Evolutionary conservation across 495 filamentous ascomycete genomes (phyloP), one percentile per base, ranked within the genome.

Genomic region (Cercophora sp.): DNA sequence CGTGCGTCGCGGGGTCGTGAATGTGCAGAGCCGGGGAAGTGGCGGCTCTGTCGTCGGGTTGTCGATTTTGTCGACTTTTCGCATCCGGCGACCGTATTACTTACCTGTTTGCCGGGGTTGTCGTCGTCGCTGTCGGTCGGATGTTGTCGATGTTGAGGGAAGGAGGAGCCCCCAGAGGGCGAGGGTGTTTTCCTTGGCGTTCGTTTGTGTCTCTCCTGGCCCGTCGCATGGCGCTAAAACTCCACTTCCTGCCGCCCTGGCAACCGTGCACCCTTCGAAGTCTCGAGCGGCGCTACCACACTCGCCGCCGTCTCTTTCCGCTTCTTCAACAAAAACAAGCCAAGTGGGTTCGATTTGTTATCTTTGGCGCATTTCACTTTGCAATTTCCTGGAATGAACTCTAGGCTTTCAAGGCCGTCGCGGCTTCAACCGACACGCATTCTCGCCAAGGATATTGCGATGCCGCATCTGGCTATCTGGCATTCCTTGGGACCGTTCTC

Each of bases 161-260:
- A 47, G 50, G 26, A 51, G 40, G 24, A 26, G 25, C 51, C 35
- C 19, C 31, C 24, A n/a, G 18, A 49, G 50, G 40, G 47, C 25
- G 56, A 49, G 50, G 45, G 50, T 58, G 56, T 58, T 58, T 44
- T 58, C 46, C 56, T 58, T 58, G 55, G 55, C 55, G 50, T 45
- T 50, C 36, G 44, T 34, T 39, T 49, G 37, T 48, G 50, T 58
- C 26, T 53, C 57, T 50, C 57, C 54, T 53, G 36, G 53, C 37
- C n/a, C 19, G 44, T 56, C 53, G 57, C 54, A 60, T 56, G 53
- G 50, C 57, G 57, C 57, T 60, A 60, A 54, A 52, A 55, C 11
- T 52, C 47, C 26, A 31, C 36, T 36, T 22, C n/a, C 29, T 43
- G 51, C 39, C 48, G 46, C 53, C 57, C 35, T 45, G 57, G 57